A percentile compares a stretch with the other conserved stretches of the same genome.
Conservation (phyloP, 225 moss, liverwort and hornwort species). For the Pseudoscleropodium purum region DNA sequence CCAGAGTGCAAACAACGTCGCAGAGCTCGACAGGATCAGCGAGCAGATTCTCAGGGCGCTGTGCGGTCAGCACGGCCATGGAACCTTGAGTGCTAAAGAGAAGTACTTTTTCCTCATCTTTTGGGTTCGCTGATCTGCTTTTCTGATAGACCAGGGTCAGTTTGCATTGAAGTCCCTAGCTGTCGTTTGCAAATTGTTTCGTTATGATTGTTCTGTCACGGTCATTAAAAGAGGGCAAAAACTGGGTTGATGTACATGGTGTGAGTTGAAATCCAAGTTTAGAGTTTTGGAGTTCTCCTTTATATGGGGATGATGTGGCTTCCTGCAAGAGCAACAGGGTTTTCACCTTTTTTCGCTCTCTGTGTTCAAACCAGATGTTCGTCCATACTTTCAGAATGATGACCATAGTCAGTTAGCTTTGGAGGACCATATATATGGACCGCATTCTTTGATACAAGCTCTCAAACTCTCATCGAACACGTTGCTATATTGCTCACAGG, state of each 20-base stretch:
- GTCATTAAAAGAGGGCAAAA: background rate
- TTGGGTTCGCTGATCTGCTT: background rate
- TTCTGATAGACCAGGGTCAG: background rate
- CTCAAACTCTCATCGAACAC: background rate
- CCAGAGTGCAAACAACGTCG: conserved; percentile 18
- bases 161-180: background rate
- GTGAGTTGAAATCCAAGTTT: background rate
- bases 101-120: conserved; percentile 3
- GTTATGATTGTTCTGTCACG: background rate
- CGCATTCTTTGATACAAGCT: background rate
- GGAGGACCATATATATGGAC: background rate
- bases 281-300: background rate
- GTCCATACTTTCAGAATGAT: background rate
- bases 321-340: background rate
- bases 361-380: background rate
- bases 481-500: conserved; percentile 11
- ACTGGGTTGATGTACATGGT: background rate
- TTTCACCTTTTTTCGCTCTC: background rate
- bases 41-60: conserved; percentile 18
- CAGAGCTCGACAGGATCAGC: conserved; percentile 26
- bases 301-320: background rate
- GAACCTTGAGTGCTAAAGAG: conserved; percentile 10
- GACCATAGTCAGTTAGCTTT: background rate
- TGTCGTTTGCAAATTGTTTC: background rate
- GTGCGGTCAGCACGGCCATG: conserved; percentile 9